Evolutionary conservation across 1,284 basidiomycete species (phyloP).

Genomic region (Xanthoconium separans): DNA sequence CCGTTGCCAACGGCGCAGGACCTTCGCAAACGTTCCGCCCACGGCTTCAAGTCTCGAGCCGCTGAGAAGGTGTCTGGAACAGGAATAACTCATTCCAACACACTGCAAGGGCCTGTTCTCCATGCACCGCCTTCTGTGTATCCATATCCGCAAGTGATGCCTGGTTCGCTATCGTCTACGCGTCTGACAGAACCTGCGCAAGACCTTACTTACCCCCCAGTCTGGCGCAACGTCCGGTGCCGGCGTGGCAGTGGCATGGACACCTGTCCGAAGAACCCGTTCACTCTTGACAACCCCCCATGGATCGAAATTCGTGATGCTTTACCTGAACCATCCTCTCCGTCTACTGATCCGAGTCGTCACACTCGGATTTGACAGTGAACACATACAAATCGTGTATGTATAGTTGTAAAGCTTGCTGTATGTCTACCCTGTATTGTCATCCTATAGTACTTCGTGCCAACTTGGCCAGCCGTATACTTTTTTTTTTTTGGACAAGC

Average conservation of each 20-base stretch:
- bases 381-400: neutral
- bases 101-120: conserved; percentile 8
- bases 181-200: neutral
- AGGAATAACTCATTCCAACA: neutral
- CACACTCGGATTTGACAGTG: neutral
- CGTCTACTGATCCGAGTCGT: neutral
- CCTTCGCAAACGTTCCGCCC: neutral
- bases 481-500: too few species aligned
- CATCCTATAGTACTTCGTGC: neutral
- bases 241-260: neutral
- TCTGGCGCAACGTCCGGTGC: neutral
- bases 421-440: neutral
- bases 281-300: neutral
- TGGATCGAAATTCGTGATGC: conserved; percentile 9
- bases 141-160: conserved; percentile 32
- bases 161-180: conserved; percentile 23
- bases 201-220: neutral
- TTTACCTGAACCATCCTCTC: neutral
- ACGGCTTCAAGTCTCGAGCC: neutral
- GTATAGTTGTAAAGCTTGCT: neutral
- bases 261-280: conserved; percentile 6
- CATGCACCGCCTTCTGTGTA: conserved; percentile 27
- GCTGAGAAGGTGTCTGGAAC: neutral
- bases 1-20: neutral
- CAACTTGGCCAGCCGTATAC: neutral